Percentiles rank a stretch among this genome's conserved stretches.
phyloP scores from a whole-genome alignment of 2,329 filamentous ascomycete species.

The Fusarium sp. region DNA sequence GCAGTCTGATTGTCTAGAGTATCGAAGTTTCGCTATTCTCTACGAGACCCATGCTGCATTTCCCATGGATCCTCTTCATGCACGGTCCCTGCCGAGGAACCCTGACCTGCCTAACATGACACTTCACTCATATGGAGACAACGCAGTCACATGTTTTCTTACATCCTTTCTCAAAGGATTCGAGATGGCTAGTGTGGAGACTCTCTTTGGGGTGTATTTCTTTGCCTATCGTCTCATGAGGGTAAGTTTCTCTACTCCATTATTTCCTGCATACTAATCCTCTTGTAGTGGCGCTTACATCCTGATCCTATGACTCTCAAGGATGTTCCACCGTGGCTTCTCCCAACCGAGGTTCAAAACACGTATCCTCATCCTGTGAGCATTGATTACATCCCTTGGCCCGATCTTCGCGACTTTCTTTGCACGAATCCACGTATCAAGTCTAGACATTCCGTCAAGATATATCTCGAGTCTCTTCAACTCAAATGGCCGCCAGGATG shows the following conservation, averaged over 20 bases:
- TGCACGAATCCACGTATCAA: conserved; percentile 34
- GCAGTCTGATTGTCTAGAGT: conserved; percentile 39
- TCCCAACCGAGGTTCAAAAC: conserved; percentile 39
- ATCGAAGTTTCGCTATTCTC: conserved; percentile 40
- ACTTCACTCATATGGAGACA: conserved; percentile 39
- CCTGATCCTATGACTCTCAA: conserved; percentile 36
- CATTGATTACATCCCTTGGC: conserved; percentile 43
- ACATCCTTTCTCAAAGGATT: conserved; percentile 41
- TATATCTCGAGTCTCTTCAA: conserved; percentile 38
- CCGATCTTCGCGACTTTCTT: conserved; percentile 38
- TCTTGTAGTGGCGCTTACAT: conserved; percentile 39
- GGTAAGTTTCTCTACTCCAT: not conserved
- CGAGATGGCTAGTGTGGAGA: conserved; percentile 37
- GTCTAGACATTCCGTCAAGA: conserved; percentile 37
- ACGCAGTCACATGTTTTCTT: conserved; percentile 35
- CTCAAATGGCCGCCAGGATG: conserved; percentile 36
- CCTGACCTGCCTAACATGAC: conserved; percentile 39
- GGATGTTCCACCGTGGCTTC: conserved; percentile 36
- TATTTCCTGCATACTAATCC: not conserved
- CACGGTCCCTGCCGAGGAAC: conserved; percentile 37
- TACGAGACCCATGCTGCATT: conserved; percentile 42
- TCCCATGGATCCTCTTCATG: conserved; percentile 30
- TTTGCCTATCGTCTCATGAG: conserved; percentile 41
- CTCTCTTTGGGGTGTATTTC: conserved; percentile 41
- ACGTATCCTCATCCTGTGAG: conserved; percentile 38